These are phyloP conservation scores for Fusarium illudens DNA, from an alignment of 2,329 filamentous ascomycete species.

Conservation along the genomic window DNA sequence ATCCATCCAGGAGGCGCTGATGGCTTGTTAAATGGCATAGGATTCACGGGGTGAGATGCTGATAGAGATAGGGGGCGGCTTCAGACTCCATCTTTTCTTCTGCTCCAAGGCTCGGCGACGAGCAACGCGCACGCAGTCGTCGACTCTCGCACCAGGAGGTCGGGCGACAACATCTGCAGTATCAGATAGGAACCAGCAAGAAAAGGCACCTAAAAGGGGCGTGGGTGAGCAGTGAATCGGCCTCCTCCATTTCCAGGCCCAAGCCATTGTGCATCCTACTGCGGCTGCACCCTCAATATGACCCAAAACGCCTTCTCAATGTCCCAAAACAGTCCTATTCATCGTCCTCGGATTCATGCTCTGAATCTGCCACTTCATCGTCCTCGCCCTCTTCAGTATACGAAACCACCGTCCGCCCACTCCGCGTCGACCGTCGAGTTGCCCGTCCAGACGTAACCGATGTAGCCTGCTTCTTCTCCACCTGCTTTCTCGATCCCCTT, in stretches of 20 bases:
- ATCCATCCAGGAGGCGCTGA: neutral
- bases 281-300: constrained; percentile 6
- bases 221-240: neutral
- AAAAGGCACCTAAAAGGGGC: neutral
- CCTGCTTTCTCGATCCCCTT: constrained; percentile 10
- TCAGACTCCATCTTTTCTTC: neutral
- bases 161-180: neutral
- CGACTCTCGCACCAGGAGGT: neutral
- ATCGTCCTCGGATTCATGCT: constrained; percentile 16
- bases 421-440: constrained; percentile 32
- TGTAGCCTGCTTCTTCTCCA: neutral
- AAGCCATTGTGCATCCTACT: too few relatives aligned
- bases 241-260: too few relatives aligned
- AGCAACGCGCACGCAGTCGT: neutral
- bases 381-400: constrained; percentile 24
- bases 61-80: neutral
- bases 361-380: constrained; percentile 18
- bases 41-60: neutral
- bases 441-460: neutral
- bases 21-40: neutral
- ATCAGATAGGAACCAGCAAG: neutral
- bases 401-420: constrained; percentile 19
- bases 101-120: neutral
- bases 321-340: neutral
- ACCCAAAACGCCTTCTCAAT: neutral